These are phyloP conservation scores for Malassezia obtusa DNA, from an alignment of 1,284 basidiomycete species.

Conservation along the genomic window DNA sequence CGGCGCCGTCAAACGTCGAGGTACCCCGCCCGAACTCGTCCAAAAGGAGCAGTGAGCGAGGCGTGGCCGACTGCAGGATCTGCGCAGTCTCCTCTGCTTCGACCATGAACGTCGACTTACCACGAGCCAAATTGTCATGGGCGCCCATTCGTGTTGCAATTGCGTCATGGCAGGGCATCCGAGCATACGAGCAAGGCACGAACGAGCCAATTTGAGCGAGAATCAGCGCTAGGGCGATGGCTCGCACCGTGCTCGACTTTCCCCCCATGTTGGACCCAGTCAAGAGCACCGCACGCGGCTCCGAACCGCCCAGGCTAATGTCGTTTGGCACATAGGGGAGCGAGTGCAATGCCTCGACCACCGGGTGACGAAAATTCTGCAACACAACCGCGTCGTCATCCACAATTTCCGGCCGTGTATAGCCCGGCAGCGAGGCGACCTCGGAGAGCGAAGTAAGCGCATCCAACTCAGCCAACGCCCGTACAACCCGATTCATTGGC, in stretches of 20 bases:
- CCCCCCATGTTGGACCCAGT: conserved; percentile 51
- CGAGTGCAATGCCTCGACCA: conserved; percentile 26
- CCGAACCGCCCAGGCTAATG: conserved; percentile 20
- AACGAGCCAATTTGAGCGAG: conserved; percentile 55
- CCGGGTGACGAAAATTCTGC: conserved; percentile 33
- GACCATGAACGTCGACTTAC: conserved; percentile 87
- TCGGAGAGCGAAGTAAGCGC: conserved; percentile 26
- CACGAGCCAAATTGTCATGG: conserved; percentile 70
- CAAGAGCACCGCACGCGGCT: conserved; percentile 24
- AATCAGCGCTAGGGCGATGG: conserved; percentile 38
- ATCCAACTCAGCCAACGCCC: conserved; percentile 29
- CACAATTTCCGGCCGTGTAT: conserved; percentile 20
- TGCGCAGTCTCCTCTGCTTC: conserved; percentile 89
- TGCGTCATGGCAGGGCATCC: conserved; percentile 67
- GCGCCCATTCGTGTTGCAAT: conserved; percentile 77
- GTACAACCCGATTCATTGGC: conserved; percentile 26
- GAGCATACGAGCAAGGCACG: conserved; percentile 62
- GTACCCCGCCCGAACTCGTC: conserved; percentile 36
- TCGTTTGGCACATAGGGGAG: conserved; percentile 36
- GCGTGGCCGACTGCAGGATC: conserved; percentile 55
- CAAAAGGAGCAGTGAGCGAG: conserved; percentile 47
- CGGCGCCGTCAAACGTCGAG: conserved; percentile 30
- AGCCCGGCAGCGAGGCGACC: conserved; percentile 26
- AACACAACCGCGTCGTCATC: conserved; percentile 18
- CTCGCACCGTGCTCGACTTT: conserved; percentile 57